A percentile compares a stretch with the other conserved stretches of the same genome.
Conservation (phyloP, 345 rosid genomes). For the Eucalyptus regnans region DNA sequence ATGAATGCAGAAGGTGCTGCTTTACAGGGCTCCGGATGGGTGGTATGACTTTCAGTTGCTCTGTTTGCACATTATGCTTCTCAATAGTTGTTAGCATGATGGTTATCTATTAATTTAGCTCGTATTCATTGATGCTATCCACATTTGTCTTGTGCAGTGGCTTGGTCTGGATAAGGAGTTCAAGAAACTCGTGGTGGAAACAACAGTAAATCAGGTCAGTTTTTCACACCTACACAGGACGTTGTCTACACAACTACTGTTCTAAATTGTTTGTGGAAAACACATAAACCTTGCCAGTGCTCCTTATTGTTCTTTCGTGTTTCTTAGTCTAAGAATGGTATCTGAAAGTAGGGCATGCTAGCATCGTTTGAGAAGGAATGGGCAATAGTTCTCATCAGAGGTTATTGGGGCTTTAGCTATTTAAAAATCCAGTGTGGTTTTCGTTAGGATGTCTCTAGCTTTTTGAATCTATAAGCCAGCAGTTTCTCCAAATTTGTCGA, state of each 20-base stretch:
- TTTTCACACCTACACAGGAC: slow-evolving; percentile 24
- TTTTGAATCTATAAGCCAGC: background rate
- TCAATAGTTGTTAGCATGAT: background rate
- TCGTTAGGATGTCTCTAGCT: background rate
- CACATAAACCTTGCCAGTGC: background rate
- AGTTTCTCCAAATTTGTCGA: background rate
- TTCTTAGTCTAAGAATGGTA: background rate
- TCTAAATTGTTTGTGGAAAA: background rate
- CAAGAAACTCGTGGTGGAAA: slow-evolving; percentile 85
- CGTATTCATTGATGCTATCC: background rate
- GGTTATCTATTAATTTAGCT: background rate
- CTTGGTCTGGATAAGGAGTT: slow-evolving; percentile 76
- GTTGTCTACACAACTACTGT: background rate
- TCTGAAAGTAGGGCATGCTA: background rate
- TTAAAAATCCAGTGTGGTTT: background rate
- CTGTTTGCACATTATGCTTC: background rate
- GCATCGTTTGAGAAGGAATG: background rate
- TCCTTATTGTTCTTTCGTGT: background rate
- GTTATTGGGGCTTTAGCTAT: background rate
- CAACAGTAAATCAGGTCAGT: slow-evolving; percentile 81
- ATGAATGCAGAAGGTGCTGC: slow-evolving; percentile 94
- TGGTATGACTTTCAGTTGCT: slow-evolving; percentile 37
- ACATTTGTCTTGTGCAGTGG: slow-evolving; percentile 37
- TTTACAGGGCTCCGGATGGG: slow-evolving; percentile 98
- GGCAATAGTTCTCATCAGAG: background rate